Evolutionary conservation across 176 grass and related monocot genomes (phyloP).

Genomic region (Chrysopogon serrulatus): DNA sequence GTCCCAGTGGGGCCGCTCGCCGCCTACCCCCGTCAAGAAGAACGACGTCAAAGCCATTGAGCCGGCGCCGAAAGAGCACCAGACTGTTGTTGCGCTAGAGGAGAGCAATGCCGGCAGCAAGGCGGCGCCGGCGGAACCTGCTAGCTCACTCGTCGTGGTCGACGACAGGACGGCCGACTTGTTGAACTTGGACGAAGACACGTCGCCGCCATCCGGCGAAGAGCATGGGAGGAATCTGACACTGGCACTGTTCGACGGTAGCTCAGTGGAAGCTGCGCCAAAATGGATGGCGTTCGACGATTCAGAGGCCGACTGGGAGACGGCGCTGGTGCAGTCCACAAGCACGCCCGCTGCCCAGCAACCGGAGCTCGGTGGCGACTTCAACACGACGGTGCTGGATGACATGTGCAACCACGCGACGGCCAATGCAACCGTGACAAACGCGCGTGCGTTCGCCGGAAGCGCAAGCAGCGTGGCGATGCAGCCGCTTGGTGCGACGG

Average conservation of each 20-base stretch:
- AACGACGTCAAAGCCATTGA: constrained; percentile 13
- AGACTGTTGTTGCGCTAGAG: neutral
- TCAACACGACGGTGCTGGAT: constrained; percentile 45
- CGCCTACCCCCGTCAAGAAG: neutral
- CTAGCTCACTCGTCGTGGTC: neutral
- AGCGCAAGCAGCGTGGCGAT: constrained; percentile 45
- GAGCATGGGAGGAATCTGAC: constrained; percentile 41
- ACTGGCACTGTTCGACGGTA: constrained; percentile 33
- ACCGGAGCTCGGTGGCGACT: constrained; percentile 34
- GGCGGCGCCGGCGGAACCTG: neutral
- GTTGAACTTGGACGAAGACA: constrained; percentile 46
- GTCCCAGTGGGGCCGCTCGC: neutral
- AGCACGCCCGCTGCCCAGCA: constrained; percentile 29
- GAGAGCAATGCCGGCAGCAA: neutral
- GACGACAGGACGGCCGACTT: constrained; percentile 33
- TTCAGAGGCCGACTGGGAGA: constrained; percentile 36
- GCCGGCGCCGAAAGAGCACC: neutral
- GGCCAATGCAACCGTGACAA: neutral
- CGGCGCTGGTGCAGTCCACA: constrained; percentile 30
- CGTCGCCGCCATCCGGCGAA: constrained; percentile 3
- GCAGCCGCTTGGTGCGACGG: neutral
- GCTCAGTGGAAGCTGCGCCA: neutral
- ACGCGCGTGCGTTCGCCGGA: neutral
- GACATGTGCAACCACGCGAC: constrained; percentile 30
- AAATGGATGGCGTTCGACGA: constrained; percentile 57